phyloP scores from a whole-genome alignment of 257 asterid species.

The Buddleja alternifolia region DNA sequence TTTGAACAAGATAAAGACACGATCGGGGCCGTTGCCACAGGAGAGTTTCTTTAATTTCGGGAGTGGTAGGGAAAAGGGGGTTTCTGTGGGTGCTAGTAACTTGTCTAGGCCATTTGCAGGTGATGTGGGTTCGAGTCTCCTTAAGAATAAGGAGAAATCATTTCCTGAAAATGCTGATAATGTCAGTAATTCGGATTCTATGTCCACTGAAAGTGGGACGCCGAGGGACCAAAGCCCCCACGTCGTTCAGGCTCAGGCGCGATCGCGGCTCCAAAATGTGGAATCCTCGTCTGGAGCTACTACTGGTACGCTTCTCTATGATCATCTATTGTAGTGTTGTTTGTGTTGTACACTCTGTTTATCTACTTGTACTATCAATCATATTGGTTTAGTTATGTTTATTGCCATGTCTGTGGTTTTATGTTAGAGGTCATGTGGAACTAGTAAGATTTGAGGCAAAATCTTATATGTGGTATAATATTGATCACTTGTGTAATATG shows the following conservation, averaged over 20 bases:
- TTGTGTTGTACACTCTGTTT: constrained; percentile 5
- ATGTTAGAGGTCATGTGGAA: neutral
- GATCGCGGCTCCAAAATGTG: constrained; percentile 71
- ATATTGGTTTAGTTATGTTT: constrained; percentile 10
- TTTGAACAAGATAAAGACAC: constrained; percentile 92
- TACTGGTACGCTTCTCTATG: constrained; percentile 52
- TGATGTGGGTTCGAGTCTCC: constrained; percentile 36
- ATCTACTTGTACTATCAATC: constrained; percentile 14
- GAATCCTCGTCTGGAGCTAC: constrained; percentile 74
- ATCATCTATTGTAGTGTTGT: neutral
- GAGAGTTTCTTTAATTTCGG: constrained; percentile 86
- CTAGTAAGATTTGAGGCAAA: neutral
- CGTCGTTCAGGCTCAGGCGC: constrained; percentile 53
- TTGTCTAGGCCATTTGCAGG: constrained; percentile 63
- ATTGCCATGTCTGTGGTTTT: neutral
- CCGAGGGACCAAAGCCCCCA: constrained; percentile 80
- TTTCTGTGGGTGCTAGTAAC: constrained; percentile 73
- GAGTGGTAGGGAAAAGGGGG: constrained; percentile 75
- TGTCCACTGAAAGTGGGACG: constrained; percentile 71
- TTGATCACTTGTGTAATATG: neutral
- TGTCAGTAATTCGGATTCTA: constrained; percentile 64
- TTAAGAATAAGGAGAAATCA: constrained; percentile 51
- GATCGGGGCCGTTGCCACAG: constrained; percentile 99
- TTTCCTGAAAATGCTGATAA: constrained; percentile 47
- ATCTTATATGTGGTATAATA: neutral